A percentile compares a stretch with the other conserved stretches of the same genome.
Conservation (phyloP, 2,329 filamentous ascomycete species). For the Fusarium virguliforme region DNA sequence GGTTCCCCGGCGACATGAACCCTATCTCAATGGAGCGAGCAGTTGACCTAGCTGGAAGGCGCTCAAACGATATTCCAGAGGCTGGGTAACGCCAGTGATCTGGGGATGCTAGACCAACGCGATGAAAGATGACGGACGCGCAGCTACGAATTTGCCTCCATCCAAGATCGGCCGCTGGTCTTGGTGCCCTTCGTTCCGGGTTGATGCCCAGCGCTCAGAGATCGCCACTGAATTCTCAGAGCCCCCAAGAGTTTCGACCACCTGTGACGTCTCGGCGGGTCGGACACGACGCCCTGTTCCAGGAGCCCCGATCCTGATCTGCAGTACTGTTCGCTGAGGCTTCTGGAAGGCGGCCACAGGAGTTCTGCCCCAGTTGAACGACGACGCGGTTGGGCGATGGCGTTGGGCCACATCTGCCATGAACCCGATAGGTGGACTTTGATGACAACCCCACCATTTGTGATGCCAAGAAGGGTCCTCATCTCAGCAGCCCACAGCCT, state of each 20-base stretch:
- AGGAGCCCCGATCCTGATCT: conserved; percentile 36
- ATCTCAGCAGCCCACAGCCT: conserved; percentile 40
- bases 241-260: neutral
- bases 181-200: neutral
- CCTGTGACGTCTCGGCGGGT: conserved; percentile 21
- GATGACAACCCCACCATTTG: conserved; percentile 35
- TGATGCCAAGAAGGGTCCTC: conserved; percentile 49
- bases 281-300: conserved; percentile 20
- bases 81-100: conserved; percentile 42
- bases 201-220: conserved; percentile 9
- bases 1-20: conserved; percentile 55
- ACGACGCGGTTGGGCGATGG: conserved; percentile 27
- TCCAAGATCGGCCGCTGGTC: neutral
- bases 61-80: conserved; percentile 34
- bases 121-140: conserved; percentile 38
- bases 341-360: conserved; percentile 48
- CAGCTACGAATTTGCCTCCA: conserved; percentile 13
- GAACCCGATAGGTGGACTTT: conserved; percentile 51
- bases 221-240: conserved; percentile 1
- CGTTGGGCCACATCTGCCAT: conserved; percentile 15
- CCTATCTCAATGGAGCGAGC: conserved; percentile 38
- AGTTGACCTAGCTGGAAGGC: conserved; percentile 28
- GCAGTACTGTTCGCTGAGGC: conserved; percentile 44
- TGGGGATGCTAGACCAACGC: conserved; percentile 41
- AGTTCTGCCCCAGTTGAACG: conserved; percentile 32